Percentiles rank a stretch among this genome's conserved stretches.
phyloP scores from a whole-genome alignment of 2,329 filamentous ascomycete genomes.

The Fonsecaea multimorphosa region DNA sequence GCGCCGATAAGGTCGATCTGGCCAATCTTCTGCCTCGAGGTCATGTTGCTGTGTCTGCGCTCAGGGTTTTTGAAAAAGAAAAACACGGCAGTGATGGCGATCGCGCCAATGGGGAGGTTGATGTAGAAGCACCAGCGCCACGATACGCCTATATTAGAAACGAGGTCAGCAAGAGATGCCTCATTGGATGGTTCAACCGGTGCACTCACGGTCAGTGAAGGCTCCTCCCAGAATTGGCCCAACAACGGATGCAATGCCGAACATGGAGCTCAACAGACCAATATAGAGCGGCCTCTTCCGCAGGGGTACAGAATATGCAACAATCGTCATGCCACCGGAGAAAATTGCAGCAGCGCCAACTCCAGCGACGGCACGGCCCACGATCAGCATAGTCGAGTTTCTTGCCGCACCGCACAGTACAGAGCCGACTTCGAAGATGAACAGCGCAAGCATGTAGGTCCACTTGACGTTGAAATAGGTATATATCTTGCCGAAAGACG shows the following conservation, averaged over 20 bases:
- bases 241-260: slow-evolving; percentile 58
- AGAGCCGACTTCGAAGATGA: slow-evolving; percentile 41
- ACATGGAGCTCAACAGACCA: slow-evolving; percentile 60
- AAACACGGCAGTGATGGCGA: slow-evolving; percentile 44
- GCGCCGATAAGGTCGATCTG: slow-evolving; percentile 41
- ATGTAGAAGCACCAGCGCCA: slow-evolving; percentile 55
- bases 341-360: slow-evolving; percentile 41
- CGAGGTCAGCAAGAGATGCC: neutral
- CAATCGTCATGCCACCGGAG: slow-evolving; percentile 42
- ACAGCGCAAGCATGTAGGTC: slow-evolving; percentile 38
- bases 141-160: slow-evolving; percentile 40
- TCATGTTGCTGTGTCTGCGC: slow-evolving; percentile 36
- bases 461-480: slow-evolving; percentile 41
- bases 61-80: slow-evolving; percentile 45
- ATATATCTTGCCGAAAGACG: slow-evolving; percentile 41
- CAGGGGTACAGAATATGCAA: slow-evolving; percentile 39
- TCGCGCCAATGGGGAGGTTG: slow-evolving; percentile 49
- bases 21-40: slow-evolving; percentile 35
- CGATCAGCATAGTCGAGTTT: slow-evolving; percentile 40
- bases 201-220: slow-evolving; percentile 49
- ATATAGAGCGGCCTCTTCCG: slow-evolving; percentile 41
- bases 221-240: slow-evolving; percentile 52
- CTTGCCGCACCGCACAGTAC: slow-evolving; percentile 40
- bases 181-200: neutral
- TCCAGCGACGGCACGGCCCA: slow-evolving; percentile 42